Conservation (phyloP, 306 rosid genomes). For the Neltuma alba region DNA sequence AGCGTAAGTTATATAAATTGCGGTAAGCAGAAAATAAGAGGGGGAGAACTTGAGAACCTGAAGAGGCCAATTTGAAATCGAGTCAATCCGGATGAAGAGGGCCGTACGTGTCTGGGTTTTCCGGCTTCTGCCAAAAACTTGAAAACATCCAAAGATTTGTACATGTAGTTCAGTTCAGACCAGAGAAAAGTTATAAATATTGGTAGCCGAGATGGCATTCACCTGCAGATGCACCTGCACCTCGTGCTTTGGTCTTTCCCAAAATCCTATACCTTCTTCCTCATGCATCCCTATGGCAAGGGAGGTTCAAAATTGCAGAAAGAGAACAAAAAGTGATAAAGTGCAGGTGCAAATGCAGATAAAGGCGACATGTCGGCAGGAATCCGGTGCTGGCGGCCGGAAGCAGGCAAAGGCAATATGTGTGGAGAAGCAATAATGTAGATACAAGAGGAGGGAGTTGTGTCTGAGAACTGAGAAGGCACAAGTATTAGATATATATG, state of each 20-base stretch:
- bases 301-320: neutral
- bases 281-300: neutral
- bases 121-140: neutral
- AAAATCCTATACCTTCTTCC: neutral
- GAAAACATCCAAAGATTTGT: neutral
- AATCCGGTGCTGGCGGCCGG: neutral
- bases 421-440: neutral
- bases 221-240: slow-evolving; percentile 78
- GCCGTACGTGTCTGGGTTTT: neutral
- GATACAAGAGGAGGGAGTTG: neutral
- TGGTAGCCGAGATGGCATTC: slow-evolving; percentile 59
- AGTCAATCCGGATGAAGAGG: neutral
- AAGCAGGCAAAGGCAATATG: neutral
- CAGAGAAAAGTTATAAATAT: neutral
- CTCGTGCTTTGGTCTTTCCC: slow-evolving; percentile 30
- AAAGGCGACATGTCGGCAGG: slow-evolving; percentile 51
- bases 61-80: neutral
- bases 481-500: neutral
- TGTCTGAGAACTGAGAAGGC: neutral
- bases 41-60: neutral
- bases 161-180: neutral
- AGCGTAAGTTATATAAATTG: neutral
- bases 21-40: neutral
- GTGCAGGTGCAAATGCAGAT: slow-evolving; percentile 99
- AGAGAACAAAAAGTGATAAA: slow-evolving; percentile 17